Conservation (phyloP, 352 stramenopile genomes). For the Phytophthora sansomeana region DNA sequence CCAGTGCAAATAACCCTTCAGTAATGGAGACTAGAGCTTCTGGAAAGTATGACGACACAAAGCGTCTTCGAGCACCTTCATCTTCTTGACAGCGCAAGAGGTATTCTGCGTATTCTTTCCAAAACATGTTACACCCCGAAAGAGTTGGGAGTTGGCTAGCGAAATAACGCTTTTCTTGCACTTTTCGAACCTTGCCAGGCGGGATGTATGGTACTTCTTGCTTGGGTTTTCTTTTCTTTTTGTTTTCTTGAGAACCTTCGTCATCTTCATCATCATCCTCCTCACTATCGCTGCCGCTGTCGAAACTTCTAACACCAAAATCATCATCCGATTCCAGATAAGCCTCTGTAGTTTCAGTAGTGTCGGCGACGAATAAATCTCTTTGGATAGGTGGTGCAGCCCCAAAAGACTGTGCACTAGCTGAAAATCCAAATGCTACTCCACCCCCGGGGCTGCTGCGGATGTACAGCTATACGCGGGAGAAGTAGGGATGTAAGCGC, state of each 20-base stretch:
- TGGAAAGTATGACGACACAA: constrained; percentile 68
- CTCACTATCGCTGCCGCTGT: constrained; percentile 28
- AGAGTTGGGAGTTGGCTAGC: constrained; percentile 37
- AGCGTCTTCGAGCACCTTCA: constrained; percentile 21
- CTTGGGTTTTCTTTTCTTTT: constrained; percentile 26
- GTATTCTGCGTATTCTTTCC: constrained; percentile 64
- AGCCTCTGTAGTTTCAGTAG: constrained; percentile 4
- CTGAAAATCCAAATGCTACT: neutral
- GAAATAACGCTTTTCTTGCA: constrained; percentile 55
- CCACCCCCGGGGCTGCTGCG: constrained; percentile 1
- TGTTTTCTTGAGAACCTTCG: constrained; percentile 6
- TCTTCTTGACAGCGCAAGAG: constrained; percentile 16
- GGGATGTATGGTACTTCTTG: constrained; percentile 44
- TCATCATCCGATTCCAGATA: constrained; percentile 12
- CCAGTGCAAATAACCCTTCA: constrained; percentile 62
- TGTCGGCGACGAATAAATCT: neutral
- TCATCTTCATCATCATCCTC: constrained; percentile 16
- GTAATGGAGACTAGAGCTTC: constrained; percentile 52
- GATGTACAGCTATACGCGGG: neutral
- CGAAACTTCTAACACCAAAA: constrained; percentile 31
- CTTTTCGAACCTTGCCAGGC: constrained; percentile 53
- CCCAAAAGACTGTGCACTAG: constrained; percentile 8
- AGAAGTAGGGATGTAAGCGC: neutral
- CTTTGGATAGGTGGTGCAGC: neutral
- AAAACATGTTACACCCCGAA: constrained; percentile 60